Percentiles rank a stretch among this genome's conserved stretches.
These are phyloP conservation scores for Arachis hypogaea DNA, from an alignment of 306 rosid species.

Conservation along the genomic window DNA sequence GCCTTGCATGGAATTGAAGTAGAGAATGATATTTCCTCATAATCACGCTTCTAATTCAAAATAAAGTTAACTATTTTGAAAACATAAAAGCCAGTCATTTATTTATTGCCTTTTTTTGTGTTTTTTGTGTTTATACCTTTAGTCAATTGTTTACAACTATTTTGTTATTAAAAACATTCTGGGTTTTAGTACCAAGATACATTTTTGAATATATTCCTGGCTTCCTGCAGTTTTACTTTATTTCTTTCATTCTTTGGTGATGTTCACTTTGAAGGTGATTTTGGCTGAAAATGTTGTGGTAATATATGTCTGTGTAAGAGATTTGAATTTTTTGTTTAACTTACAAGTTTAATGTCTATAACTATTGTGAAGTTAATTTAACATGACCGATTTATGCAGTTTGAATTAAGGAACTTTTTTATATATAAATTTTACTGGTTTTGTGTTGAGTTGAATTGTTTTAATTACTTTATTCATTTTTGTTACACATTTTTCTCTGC, in stretches of 20 bases:
- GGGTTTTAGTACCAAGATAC: background rate
- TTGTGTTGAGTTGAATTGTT: background rate
- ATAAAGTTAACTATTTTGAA: too few species aligned
- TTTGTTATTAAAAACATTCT: background rate
- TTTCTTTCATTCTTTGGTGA: background rate
- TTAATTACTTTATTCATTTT: too few species aligned
- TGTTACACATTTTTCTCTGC: background rate
- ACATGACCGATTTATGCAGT: background rate
- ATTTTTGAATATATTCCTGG: background rate
- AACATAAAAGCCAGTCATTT: too few species aligned
- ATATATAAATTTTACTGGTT: background rate
- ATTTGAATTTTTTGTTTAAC: background rate
- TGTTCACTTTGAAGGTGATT: conserved; percentile 5
- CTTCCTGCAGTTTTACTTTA: background rate
- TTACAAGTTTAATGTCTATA: background rate
- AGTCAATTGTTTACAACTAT: background rate
- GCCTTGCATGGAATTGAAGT: background rate
- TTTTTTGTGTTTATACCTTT: background rate
- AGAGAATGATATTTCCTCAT: background rate
- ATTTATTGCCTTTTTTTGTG: background rate
- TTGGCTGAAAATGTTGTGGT: background rate
- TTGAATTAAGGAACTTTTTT: background rate
- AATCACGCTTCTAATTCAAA: too few species aligned
- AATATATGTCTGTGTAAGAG: background rate
- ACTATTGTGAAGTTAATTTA: background rate